Evolutionary conservation across 2,329 filamentous ascomycete species (phyloP).

Genomic region (Calonectria hongkongensis): DNA sequence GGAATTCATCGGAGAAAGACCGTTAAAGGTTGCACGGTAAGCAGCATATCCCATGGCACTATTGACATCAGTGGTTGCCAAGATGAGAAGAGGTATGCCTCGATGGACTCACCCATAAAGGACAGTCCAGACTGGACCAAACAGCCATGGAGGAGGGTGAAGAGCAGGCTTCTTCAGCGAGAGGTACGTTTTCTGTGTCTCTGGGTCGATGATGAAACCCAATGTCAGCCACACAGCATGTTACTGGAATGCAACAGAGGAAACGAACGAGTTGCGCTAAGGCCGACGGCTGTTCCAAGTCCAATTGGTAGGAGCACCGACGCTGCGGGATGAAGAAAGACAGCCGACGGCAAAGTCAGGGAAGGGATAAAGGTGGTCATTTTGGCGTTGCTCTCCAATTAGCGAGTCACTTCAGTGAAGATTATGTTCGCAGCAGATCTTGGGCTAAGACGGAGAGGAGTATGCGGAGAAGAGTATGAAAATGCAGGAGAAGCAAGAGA

Average conservation of each 20-base stretch:
- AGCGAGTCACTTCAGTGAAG: no score
- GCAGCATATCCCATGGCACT: constrained; percentile 91
- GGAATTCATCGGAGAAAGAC: constrained; percentile 74
- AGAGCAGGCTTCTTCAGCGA: constrained; percentile 80
- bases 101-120: constrained; percentile 72
- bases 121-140: constrained; percentile 79
- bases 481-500: not conserved
- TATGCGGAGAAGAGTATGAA: constrained; percentile 1
- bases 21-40: constrained; percentile 82
- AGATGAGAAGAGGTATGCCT: not conserved
- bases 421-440: not conserved
- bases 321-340: constrained; percentile 83
- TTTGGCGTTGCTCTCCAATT: constrained; percentile 48
- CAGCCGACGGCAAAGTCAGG: constrained; percentile 81
- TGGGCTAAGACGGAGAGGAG: not conserved
- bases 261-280: constrained; percentile 77
- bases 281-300: constrained; percentile 84
- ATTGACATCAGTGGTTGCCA: not conserved
- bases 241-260: not conserved
- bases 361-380: constrained; percentile 91
- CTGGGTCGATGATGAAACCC: constrained; percentile 57
- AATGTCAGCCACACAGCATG: constrained; percentile 16
- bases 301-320: constrained; percentile 86
- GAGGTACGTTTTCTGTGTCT: constrained; percentile 78
- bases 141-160: constrained; percentile 76